These are phyloP conservation scores for Candida ulmi DNA, from an alignment of 805 yeast genomes.

Conservation along the genomic window DNA sequence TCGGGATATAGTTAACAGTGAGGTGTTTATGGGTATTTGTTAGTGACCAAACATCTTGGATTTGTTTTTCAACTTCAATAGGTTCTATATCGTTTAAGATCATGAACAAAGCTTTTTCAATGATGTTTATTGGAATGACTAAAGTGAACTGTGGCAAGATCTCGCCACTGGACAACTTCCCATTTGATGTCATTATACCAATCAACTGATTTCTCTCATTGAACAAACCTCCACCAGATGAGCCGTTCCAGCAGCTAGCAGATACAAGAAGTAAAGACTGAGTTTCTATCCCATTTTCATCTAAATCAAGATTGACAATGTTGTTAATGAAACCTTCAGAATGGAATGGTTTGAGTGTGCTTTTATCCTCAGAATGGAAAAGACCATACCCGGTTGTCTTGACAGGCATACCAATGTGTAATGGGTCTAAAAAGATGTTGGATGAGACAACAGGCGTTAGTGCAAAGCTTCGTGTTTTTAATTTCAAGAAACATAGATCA, in stretches of 20 bases:
- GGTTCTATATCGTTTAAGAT: constrained; percentile 6
- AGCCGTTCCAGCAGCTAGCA: constrained; percentile 26
- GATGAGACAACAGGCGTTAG: constrained; percentile 11
- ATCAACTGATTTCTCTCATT: constrained; percentile 17
- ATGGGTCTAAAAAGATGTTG: constrained; percentile 2
- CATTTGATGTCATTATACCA: constrained; percentile 26
- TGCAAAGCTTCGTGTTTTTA: constrained; percentile 4
- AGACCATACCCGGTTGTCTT: constrained; percentile 23
- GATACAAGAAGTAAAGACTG: constrained; percentile 18
- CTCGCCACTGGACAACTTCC: constrained; percentile 22
- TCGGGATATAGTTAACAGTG: constrained; percentile 1
- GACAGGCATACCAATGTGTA: constrained; percentile 14
- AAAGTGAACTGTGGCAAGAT: constrained; percentile 23
- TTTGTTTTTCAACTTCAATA: constrained; percentile 9
- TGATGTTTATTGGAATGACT: constrained; percentile 20
- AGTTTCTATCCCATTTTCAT: constrained; percentile 3
- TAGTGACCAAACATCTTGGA: constrained; percentile 20
- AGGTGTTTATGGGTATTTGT: constrained; percentile 14
- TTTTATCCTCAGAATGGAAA: constrained; percentile 8
- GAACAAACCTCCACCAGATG: constrained; percentile 26
- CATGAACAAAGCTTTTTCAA: constrained; percentile 18
- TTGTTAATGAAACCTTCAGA: constrained; percentile 19
- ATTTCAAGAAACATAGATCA: constrained; percentile 20
- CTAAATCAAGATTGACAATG: constrained; percentile 9
- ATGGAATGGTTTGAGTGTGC: constrained; percentile 13